A percentile compares a stretch with the other conserved stretches of the same genome.
phyloP scores from a whole-genome alignment of 2,329 filamentous ascomycete species.

The Fusarium austroafricanum region DNA sequence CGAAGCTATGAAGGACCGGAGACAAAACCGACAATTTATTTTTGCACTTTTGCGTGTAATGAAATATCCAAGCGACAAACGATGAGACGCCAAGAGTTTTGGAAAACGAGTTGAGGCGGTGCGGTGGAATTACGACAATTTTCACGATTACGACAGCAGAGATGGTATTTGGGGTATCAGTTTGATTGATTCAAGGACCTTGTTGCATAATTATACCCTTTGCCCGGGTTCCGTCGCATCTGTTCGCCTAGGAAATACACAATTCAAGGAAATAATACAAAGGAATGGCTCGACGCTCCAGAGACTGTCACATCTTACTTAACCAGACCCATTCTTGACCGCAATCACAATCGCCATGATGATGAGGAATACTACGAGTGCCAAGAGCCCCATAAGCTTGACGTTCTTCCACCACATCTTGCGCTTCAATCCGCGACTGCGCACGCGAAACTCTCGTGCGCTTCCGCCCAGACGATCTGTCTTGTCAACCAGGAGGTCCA shows the following conservation, averaged over 20 bases:
- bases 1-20: conserved; percentile 50
- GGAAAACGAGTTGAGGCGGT: neutral
- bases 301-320: neutral
- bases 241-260: conserved; percentile 41
- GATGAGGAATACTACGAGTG: conserved; percentile 73
- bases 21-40: neutral
- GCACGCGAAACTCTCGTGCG: conserved; percentile 88
- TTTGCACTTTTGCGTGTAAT: neutral
- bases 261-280: conserved; percentile 34
- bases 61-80: neutral
- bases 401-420: conserved; percentile 99
- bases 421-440: conserved; percentile 86
- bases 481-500: conserved; percentile 95
- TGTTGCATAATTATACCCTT: conserved; percentile 45
- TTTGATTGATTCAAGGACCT: conserved; percentile 36
- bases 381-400: conserved; percentile 86
- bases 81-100: neutral
- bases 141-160: conserved; percentile 2
- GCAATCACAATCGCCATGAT: conserved; percentile 66
- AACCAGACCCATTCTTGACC: conserved; percentile 56
- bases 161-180: conserved; percentile 16
- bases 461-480: conserved; percentile 91
- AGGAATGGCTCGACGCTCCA: conserved; percentile 26
- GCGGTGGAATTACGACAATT: neutral
- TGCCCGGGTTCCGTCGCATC: conserved; percentile 34